Conservation (phyloP, 495 filamentous ascomycete species). For the Daldinia concentrica region DNA sequence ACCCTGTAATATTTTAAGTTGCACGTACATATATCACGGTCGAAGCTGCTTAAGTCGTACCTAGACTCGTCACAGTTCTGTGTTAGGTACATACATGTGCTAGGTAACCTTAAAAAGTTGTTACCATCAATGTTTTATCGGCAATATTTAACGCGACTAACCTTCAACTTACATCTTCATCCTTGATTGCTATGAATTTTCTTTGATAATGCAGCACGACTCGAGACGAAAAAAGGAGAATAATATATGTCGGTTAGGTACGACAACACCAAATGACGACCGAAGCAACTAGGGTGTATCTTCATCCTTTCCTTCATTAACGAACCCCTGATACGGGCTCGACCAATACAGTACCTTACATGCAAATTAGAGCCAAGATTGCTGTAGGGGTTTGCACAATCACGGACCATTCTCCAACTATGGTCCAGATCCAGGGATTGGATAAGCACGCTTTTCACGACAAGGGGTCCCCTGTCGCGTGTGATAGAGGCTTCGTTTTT, state of each 20-base stretch:
- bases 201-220: not conserved
- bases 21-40: not conserved
- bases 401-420: constrained; percentile 32
- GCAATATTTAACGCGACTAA: constrained; percentile 4
- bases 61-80: not conserved
- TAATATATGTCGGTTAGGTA: constrained; percentile 3
- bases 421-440: constrained; percentile 42
- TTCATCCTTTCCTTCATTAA: constrained; percentile 17
- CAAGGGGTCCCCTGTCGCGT: constrained; percentile 31
- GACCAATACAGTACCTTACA: constrained; percentile 34
- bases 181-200: constrained; percentile 2
- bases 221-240: not conserved
- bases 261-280: constrained; percentile 20
- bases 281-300: constrained; percentile 4
- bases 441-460: constrained; percentile 33
- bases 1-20: constrained; percentile 15
- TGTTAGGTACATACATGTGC: not conserved
- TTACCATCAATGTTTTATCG: not conserved
- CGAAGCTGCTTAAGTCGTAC: constrained; percentile 15
- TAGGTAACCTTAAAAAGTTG: not conserved
- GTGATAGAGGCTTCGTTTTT: constrained; percentile 33
- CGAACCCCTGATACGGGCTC: constrained; percentile 30
- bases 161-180: constrained; percentile 9
- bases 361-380: constrained; percentile 37
- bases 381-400: constrained; percentile 35